Evolutionary conservation across 371 early-diverging fungal species (phyloP).

Genomic region (Rhizopus sp.): DNA sequence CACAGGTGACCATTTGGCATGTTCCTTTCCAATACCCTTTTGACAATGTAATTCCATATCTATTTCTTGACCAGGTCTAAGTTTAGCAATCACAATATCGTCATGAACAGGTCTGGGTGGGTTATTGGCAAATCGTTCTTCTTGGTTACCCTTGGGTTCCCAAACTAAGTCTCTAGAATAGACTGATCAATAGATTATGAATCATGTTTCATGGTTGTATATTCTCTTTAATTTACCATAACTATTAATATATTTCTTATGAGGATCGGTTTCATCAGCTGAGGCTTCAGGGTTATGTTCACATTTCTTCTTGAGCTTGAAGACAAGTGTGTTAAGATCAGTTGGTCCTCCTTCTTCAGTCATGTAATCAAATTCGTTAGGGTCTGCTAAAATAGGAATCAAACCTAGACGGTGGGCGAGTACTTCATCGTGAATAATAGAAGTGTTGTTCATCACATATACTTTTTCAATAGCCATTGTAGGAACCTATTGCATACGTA

Average conservation of each 20-base stretch:
- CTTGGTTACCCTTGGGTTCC: conserved; percentile 92
- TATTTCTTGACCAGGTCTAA: conserved; percentile 94
- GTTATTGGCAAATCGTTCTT: conserved; percentile 60
- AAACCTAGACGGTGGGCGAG: conserved; percentile 98
- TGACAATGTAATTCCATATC: conserved; percentile 87
- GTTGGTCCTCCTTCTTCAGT: conserved; percentile 75
- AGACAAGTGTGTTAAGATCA: conserved; percentile 94
- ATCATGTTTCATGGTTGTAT: neutral
- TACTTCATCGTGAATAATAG: conserved; percentile 97
- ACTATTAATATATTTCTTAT: conserved; percentile 68
- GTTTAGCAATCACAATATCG: conserved; percentile 93
- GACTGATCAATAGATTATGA: conserved; percentile 47
- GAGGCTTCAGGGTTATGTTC: conserved; percentile 62
- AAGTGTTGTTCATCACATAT: conserved; percentile 93
- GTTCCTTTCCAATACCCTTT: conserved; percentile 95
- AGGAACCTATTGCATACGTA: conserved; percentile 66
- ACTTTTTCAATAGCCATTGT: conserved; percentile 99
- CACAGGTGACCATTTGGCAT: conserved; percentile 99
- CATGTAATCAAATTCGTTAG: conserved; percentile 76
- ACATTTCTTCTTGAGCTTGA: conserved; percentile 82
- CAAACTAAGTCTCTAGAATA: conserved; percentile 82
- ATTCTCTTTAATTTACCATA: conserved; percentile 38
- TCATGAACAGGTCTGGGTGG: conserved; percentile 80
- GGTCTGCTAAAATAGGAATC: conserved; percentile 93
- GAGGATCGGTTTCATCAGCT: conserved; percentile 70